Percentiles rank a stretch among this genome's conserved stretches.
Evolutionary conservation across 345 rosid genomes (phyloP).

Genomic region (Euclidium syriacum): DNA sequence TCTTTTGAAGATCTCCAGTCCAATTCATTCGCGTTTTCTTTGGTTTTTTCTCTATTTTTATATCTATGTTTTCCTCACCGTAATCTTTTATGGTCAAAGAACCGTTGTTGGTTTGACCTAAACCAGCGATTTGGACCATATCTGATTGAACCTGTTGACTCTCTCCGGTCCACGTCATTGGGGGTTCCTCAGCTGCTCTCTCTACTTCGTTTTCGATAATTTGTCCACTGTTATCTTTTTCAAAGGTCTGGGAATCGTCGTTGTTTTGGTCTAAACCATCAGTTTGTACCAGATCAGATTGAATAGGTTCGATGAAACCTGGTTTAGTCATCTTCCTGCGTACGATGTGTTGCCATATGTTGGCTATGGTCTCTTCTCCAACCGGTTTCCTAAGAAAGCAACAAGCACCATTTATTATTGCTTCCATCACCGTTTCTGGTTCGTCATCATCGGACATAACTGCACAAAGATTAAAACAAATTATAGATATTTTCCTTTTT

Average conservation of each 20-base stretch:
- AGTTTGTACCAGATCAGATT: neutral
- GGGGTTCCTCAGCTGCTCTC: neutral
- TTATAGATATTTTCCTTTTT: neutral
- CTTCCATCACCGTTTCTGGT: slow-evolving; percentile 2
- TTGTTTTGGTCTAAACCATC: neutral
- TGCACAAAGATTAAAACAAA: slow-evolving; percentile 4
- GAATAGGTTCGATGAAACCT: neutral
- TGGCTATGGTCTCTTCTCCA: neutral
- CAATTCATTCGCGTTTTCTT: slow-evolving; percentile 10
- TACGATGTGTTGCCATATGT: slow-evolving; percentile 25
- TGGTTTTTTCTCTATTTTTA: neutral
- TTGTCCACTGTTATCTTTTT: neutral
- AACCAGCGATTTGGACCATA: neutral
- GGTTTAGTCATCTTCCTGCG: slow-evolving; percentile 12
- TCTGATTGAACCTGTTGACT: neutral
- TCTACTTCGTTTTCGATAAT: neutral
- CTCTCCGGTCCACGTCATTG: neutral
- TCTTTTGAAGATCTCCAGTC: slow-evolving; percentile 1
- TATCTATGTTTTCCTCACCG: neutral
- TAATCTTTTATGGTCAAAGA: neutral
- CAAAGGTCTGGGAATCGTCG: neutral
- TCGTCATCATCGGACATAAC: slow-evolving; percentile 14
- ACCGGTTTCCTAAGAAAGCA: slow-evolving; percentile 16
- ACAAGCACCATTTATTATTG: slow-evolving; percentile 18
- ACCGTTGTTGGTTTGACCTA: neutral